Conservation (phyloP, 1,284 basidiomycete genomes). For the Xanthoconium separans region DNA sequence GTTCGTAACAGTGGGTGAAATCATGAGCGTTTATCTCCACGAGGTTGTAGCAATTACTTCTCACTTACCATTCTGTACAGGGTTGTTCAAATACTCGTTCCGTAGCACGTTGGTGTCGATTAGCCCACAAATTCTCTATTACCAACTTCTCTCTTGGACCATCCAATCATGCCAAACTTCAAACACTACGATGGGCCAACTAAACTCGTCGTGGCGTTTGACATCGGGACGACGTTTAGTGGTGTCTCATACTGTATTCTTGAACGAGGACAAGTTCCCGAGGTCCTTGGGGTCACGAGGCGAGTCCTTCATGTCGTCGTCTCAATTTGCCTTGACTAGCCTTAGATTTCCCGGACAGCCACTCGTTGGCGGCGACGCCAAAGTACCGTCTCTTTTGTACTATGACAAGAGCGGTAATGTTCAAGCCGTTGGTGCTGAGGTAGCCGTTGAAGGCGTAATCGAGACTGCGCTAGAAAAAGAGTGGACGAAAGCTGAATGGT, state of each 20-base stretch:
- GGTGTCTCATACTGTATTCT: neutral
- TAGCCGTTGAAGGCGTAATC: too few relatives aligned
- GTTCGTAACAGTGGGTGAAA: too few relatives aligned
- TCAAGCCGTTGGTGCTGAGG: neutral
- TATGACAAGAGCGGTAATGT: neutral
- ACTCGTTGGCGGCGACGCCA: neutral
- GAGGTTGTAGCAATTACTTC: too few relatives aligned
- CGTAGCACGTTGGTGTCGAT: too few relatives aligned
- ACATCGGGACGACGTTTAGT: neutral
- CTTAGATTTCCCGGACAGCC: neutral
- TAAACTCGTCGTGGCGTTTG: neutral
- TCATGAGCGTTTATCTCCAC: too few relatives aligned
- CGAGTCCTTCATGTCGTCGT: neutral
- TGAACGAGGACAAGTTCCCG: neutral
- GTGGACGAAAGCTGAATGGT: neutral
- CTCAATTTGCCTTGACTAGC: neutral
- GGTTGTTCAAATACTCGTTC: too few relatives aligned
- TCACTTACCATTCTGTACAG: too few relatives aligned
- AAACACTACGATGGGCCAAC: neutral
- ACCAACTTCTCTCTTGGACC: too few relatives aligned
- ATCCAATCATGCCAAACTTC: neutral
- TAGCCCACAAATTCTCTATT: too few relatives aligned
- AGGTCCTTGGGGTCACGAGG: neutral
- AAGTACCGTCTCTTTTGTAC: neutral
- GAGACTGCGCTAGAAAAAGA: neutral